phyloP scores from a whole-genome alignment of 768 basidiomycete genomes.

The Lactarius indigo region DNA sequence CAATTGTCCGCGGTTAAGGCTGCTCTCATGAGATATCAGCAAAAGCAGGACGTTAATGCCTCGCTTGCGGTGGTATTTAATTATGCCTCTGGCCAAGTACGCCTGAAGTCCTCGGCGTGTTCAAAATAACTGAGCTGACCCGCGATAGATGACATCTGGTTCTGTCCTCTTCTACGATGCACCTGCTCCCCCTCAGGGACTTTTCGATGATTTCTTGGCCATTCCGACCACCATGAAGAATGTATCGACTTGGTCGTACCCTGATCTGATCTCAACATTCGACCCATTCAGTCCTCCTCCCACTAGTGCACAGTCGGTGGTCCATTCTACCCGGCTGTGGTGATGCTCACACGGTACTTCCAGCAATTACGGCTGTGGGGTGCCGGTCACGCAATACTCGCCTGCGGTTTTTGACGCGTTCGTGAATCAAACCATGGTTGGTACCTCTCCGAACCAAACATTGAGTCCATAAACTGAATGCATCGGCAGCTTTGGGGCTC shows the following conservation, averaged over 20 bases:
- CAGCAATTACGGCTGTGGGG: not conserved
- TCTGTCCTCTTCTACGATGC: conserved; percentile 26
- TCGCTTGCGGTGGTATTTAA: not conserved
- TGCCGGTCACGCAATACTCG: not conserved
- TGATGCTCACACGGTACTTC: not conserved
- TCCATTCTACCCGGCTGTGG: not conserved
- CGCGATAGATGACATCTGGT: not conserved
- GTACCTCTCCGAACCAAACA: not conserved
- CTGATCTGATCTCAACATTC: not conserved
- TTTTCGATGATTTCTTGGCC: conserved; percentile 26
- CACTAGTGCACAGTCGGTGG: not conserved
- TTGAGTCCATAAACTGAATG: not conserved
- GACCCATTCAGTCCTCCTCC: not conserved
- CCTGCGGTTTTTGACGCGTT: not conserved
- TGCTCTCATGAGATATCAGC: not conserved
- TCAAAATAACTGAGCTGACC: not conserved
- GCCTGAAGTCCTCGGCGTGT: not conserved
- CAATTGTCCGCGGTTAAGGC: not conserved
- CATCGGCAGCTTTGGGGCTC: conserved; percentile 4
- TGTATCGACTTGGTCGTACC: conserved; percentile 6
- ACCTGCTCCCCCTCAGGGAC: conserved; percentile 15
- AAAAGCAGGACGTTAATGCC: not conserved
- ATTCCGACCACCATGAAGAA: not conserved
- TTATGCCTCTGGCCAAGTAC: not conserved
- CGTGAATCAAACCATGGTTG: not conserved